Conservation (phyloP, 1,139 yeast species). For the Lodderomyces pseudojiufengensis region DNA sequence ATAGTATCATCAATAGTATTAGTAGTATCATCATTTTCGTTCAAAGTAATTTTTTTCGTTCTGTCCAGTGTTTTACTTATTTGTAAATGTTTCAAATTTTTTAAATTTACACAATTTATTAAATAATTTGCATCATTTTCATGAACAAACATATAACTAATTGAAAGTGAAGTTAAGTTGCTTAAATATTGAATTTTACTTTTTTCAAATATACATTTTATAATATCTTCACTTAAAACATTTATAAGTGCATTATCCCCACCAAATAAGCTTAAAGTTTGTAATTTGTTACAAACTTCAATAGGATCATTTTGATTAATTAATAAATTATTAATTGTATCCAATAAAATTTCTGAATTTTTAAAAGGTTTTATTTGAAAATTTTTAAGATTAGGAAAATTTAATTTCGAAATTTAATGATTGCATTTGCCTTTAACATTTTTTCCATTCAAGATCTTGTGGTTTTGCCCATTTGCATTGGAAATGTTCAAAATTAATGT, state of each 20-base stretch:
- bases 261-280: constrained; percentile 19
- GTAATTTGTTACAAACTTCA: constrained; percentile 14
- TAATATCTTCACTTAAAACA: no score
- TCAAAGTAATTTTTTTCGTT: constrained; percentile 21
- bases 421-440: constrained; percentile 10
- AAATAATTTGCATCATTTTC: constrained; percentile 23
- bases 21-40: neutral
- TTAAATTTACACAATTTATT: constrained; percentile 19
- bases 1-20: constrained; percentile 15
- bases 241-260: no score
- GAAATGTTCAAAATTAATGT: constrained; percentile 26
- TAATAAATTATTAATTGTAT: constrained; percentile 20
- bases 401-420: constrained; percentile 11
- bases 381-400: constrained; percentile 22
- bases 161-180: constrained; percentile 21
- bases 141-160: constrained; percentile 25
- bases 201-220: constrained; percentile 11
- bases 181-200: constrained; percentile 15
- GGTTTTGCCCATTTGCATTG: no score
- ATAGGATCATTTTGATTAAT: constrained; percentile 12
- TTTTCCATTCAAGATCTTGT: constrained; percentile 18
- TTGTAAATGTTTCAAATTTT: constrained; percentile 20
- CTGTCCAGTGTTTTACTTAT: constrained; percentile 22
- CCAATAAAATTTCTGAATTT: constrained; percentile 17
- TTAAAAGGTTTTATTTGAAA: constrained; percentile 32